Evolutionary conservation across 202 grass and related monocot genomes (phyloP), one percentile per base, ranked within the genome.

Genomic region (Saccharum hybrid): DNA sequence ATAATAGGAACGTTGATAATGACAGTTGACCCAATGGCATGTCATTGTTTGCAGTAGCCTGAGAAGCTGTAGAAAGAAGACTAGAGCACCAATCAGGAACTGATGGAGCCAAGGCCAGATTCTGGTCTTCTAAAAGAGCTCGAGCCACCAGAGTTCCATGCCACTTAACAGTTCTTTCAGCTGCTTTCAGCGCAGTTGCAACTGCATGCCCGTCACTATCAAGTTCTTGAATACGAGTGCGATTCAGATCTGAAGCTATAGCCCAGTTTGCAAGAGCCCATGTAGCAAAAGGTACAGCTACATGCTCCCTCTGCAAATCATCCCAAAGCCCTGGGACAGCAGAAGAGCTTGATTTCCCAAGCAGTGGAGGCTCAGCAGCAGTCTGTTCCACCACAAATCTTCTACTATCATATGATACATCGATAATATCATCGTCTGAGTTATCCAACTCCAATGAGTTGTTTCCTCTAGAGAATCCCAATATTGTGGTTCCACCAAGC

Each of bases 211-310:
- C 96, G 2, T 95, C 92, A 30, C 83, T 87, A 90, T 93, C 91
- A 80, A 98, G 89, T 76, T 98, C 96, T 90, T 93, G 96, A 86
- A 98, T 93, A 85, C 72, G 89, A 81, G 72, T 88, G 46, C 96
- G 89, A 45, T 98, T 98, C 56, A 86, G 34, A 79, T 92, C 85
- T 54, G 96, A 98, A 81, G 96, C 90, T 57, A 95, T 54, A 82
- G 96, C 92, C 96, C 96, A 98, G 59, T 98, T 98, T 83, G 96
- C 92, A 79, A 98, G 76, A 80, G 92, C 96, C 96, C 96, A 98
- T 46, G 96, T 88, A 67, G 96, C 96, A 94, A 98, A 98, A 81
- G 96, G 96, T 73, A 98, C 92, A 70, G 96, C 96, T 31, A 98
- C 96, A 85, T 98, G 91, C 81, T 98, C 96, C 77, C 96, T 91